Conservation (phyloP, 2,329 filamentous ascomycete genomes). For the Nannizziopsis barbatae region DNA sequence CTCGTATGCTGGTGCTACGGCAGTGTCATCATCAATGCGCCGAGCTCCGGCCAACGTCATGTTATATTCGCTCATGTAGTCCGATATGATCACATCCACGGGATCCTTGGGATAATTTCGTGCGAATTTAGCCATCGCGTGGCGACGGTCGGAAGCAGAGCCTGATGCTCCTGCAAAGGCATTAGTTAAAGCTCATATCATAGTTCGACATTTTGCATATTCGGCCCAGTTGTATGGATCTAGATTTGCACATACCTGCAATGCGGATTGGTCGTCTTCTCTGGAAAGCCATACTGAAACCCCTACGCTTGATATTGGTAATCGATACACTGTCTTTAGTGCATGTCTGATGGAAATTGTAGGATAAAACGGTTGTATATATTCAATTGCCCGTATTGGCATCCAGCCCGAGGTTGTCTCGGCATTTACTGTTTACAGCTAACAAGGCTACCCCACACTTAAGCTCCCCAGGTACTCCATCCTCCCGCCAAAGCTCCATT, state of each 20-base stretch:
- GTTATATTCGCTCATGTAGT: slow-evolving; percentile 43
- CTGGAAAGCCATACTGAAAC: background rate
- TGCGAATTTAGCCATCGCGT: slow-evolving; percentile 37
- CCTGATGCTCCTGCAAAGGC: slow-evolving; percentile 33
- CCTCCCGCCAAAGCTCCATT: too few relatives aligned
- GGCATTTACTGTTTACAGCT: slow-evolving; percentile 1
- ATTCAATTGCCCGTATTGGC: background rate
- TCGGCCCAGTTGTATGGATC: too few relatives aligned
- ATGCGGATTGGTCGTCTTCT: slow-evolving; percentile 21
- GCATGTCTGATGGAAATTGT: too few relatives aligned
- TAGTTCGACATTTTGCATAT: background rate
- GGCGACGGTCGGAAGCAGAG: slow-evolving; percentile 36
- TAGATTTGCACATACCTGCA: slow-evolving; percentile 17
- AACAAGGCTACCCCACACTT: too few relatives aligned
- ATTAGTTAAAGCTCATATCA: background rate
- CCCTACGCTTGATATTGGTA: background rate
- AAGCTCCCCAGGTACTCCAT: too few relatives aligned
- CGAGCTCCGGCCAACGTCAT: slow-evolving; percentile 37
- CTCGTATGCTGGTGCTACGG: slow-evolving; percentile 38
- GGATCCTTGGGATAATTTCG: slow-evolving; percentile 34
- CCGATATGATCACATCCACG: slow-evolving; percentile 38
- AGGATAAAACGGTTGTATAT: too few relatives aligned
- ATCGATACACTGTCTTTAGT: too few relatives aligned
- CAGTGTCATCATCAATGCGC: slow-evolving; percentile 28
- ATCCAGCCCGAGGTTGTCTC: slow-evolving; percentile 6